phyloP scores from a whole-genome alignment of 2,329 filamentous ascomycete species.

The Dactylellina leptospora region DNA sequence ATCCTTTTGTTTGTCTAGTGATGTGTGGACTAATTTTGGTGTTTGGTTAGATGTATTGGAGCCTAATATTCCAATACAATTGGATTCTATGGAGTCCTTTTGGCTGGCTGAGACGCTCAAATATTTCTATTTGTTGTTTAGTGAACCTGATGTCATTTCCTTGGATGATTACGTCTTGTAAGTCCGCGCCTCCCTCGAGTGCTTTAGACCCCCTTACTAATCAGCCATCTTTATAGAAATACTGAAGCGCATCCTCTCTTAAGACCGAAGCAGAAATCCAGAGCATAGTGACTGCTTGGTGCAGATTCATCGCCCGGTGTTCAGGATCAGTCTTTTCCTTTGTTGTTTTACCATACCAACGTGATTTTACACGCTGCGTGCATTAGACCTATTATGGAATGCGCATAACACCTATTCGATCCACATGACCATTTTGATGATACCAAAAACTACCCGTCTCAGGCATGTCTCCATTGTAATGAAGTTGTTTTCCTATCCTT shows the following conservation, averaged over 20 bases:
- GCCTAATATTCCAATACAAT: slow-evolving; percentile 56
- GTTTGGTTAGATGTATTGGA: slow-evolving; percentile 16
- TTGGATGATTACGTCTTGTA: slow-evolving; percentile 73
- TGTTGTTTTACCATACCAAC: too few relatives aligned
- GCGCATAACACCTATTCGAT: neutral
- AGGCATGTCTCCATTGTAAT: neutral
- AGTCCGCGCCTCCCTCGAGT: neutral
- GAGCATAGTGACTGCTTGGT: neutral
- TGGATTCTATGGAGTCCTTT: slow-evolving; percentile 83
- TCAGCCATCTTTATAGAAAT: slow-evolving; percentile 60
- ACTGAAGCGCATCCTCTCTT: slow-evolving; percentile 71
- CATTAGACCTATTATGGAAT: too few relatives aligned
- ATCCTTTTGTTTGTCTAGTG: neutral
- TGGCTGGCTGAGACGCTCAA: slow-evolving; percentile 92
- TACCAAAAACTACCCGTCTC: slow-evolving; percentile 4
- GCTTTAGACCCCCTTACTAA: neutral
- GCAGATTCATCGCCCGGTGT: neutral
- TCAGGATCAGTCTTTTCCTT: too few relatives aligned
- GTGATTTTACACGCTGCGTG: too few relatives aligned
- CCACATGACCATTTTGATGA: too few relatives aligned
- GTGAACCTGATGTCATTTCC: slow-evolving; percentile 71
- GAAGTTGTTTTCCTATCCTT: neutral
- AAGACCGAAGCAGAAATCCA: slow-evolving; percentile 57
- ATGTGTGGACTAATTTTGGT: neutral
- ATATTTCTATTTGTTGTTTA: slow-evolving; percentile 87